Conservation (phyloP, 257 asterid species). For the Oldenlandia corymbosa region DNA sequence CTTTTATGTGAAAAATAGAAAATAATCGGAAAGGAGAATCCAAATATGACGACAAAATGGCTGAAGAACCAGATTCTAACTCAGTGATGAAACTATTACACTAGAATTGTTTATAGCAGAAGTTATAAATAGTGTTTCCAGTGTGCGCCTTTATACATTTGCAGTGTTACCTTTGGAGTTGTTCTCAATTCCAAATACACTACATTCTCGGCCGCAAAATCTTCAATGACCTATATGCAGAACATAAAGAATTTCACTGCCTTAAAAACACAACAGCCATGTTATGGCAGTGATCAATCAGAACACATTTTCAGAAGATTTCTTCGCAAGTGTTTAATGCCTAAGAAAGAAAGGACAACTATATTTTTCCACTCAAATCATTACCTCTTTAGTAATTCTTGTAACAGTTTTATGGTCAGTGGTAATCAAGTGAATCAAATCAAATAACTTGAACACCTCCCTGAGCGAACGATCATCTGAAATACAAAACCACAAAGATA, state of each 20-base stretch:
- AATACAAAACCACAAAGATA: conserved; percentile 13
- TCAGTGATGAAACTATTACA: not conserved
- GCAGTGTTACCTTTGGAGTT: conserved; percentile 61
- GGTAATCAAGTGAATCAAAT: conserved; percentile 74
- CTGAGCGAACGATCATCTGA: conserved; percentile 73
- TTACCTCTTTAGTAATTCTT: conserved; percentile 83
- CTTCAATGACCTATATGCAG: conserved; percentile 68
- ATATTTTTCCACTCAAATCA: not conserved
- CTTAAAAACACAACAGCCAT: conserved; percentile 11
- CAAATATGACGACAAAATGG: not conserved
- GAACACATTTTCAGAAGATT: too few species aligned
- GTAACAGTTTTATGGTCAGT: conserved; percentile 80
- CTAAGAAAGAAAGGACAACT: too few species aligned
- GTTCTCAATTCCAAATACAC: conserved; percentile 87
- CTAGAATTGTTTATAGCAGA: not conserved
- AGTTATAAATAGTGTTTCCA: not conserved
- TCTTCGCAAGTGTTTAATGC: too few species aligned
- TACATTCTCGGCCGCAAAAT: conserved; percentile 91
- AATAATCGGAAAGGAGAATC: not conserved
- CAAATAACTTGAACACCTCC: conserved; percentile 91
- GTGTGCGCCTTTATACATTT: not conserved
- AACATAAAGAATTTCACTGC: conserved; percentile 7
- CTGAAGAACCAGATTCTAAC: not conserved
- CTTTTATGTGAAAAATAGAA: not conserved
- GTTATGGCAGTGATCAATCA: too few species aligned